Evolutionary conservation across 345 rosid species (phyloP).

Genomic region (Litchi chinensis): DNA sequence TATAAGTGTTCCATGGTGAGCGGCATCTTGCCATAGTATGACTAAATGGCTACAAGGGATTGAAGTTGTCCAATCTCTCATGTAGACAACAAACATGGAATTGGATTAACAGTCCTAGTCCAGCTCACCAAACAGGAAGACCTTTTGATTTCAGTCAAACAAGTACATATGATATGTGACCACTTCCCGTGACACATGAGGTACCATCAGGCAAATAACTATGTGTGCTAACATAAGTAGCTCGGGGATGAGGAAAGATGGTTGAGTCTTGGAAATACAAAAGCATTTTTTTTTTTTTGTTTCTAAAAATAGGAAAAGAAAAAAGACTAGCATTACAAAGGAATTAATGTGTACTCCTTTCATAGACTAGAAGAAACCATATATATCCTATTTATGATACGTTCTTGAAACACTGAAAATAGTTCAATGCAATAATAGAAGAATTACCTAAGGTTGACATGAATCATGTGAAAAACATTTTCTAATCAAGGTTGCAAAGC

Average conservation of each 20-base stretch:
- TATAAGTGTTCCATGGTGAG: too few species aligned
- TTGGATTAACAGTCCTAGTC: too few species aligned
- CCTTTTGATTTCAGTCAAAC: slow-evolving; percentile 6
- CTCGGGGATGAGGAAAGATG: neutral
- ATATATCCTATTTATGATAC: neutral
- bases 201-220: neutral
- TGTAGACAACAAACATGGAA: too few species aligned
- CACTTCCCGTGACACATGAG: neutral
- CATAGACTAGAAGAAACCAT: neutral
- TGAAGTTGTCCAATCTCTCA: too few species aligned
- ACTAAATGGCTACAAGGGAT: too few species aligned
- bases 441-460: neutral
- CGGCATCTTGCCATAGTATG: too few species aligned
- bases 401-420: neutral
- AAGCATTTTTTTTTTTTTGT: too few species aligned
- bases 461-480: neutral
- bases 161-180: too few species aligned
- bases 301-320: neutral
- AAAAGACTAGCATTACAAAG: neutral
- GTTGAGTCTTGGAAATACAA: neutral
- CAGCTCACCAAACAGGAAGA: too few species aligned
- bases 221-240: neutral
- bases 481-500: neutral
- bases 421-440: neutral
- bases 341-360: neutral